Base-by-base conservation (phyloP, 1,284 basidiomycete species). In the Apiotrichum veenhuisii region DNA sequence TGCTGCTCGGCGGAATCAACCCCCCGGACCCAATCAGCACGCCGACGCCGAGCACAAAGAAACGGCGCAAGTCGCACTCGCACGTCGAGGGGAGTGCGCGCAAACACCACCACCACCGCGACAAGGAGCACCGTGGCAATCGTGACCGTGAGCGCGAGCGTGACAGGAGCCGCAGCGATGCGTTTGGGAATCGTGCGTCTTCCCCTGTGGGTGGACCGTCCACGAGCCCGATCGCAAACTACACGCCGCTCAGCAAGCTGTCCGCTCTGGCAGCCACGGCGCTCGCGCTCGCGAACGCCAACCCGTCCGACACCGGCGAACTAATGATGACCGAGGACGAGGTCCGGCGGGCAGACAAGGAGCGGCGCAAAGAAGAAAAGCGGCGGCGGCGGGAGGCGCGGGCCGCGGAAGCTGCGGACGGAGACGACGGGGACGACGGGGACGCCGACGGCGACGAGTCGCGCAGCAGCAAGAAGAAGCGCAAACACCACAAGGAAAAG, bases 381-480 rank as follows among this genome's bases (percentile, higher is more conserved):
- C 46, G 46, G n/a, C 34, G 34, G 33, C n/a, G 46, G 20, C 26
- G 34, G 7, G 46, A 48, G 46, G 46, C 30, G 7, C 33, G 34
- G 14, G 46, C 34, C 3, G 18, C 18, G 17, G 45, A 33, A 18
- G 43, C 25, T n/a, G 43, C 40, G 20, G 23, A 34, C 4, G 44
- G 30, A 14, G 23, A 12, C 8, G n/a, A 12, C 44, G 30, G 9
- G 18, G 44, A 11, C 17, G 27, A 36, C 20, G 33, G 23, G 3
- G 27, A 5, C 10, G 34, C 23, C 20, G 30, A 46, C n/a, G 34
- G 20, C 1, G 46, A 37, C 33, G 22, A 48, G 18, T 14, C n/a
- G 20, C 20, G 17, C 20, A n/a, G n/a, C n/a, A n/a, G n/a, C n/a
- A 48, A 48, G 46, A 48, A 48, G 46, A 48, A 48, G 46, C 46